phyloP scores from a whole-genome alignment of 164 flowering plant species.

The Dillenia turbinata region DNA sequence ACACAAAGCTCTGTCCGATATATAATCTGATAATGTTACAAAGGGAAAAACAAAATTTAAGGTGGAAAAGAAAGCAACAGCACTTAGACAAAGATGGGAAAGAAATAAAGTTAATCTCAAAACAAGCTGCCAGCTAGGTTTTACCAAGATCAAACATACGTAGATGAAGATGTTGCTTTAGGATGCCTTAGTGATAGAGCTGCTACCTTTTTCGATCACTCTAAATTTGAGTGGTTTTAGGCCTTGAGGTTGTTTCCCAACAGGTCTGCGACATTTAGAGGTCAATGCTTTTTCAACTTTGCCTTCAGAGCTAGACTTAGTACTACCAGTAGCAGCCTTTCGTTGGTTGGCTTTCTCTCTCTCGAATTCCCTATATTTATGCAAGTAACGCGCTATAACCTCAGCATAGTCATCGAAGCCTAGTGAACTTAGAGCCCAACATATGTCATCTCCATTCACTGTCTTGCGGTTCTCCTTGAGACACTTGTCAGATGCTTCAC shows the following conservation, averaged over 20 bases:
- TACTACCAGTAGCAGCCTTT: slow-evolving; percentile 5
- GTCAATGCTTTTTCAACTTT: slow-evolving; percentile 14
- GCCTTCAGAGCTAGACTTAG: slow-evolving; percentile 5
- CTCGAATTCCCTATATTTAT: slow-evolving; percentile 57
- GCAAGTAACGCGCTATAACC: slow-evolving; percentile 47
- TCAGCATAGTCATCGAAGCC: slow-evolving; percentile 69
- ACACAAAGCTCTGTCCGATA: no score
- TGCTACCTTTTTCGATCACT: slow-evolving; percentile 14
- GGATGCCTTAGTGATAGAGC: slow-evolving; percentile 10
- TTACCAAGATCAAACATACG: no score
- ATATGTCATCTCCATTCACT: slow-evolving; percentile 77
- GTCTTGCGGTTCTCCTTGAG: slow-evolving; percentile 85
- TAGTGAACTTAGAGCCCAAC: slow-evolving; percentile 65
- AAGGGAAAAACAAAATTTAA: no score
- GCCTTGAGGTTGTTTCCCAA: slow-evolving; percentile 6
- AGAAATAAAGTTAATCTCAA: neutral
- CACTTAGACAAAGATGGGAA: neutral
- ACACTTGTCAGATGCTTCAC: slow-evolving; percentile 79
- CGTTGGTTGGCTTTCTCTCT: slow-evolving; percentile 35
- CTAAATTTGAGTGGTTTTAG: slow-evolving; percentile 14
- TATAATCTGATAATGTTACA: no score
- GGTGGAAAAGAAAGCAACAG: no score
- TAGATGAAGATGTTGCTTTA: neutral
- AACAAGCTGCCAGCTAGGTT: neutral
- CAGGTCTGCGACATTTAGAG: neutral